Evolutionary conservation across 2,329 filamentous ascomycete species (phyloP).

Genomic region (Cladophialophora carrionii): DNA sequence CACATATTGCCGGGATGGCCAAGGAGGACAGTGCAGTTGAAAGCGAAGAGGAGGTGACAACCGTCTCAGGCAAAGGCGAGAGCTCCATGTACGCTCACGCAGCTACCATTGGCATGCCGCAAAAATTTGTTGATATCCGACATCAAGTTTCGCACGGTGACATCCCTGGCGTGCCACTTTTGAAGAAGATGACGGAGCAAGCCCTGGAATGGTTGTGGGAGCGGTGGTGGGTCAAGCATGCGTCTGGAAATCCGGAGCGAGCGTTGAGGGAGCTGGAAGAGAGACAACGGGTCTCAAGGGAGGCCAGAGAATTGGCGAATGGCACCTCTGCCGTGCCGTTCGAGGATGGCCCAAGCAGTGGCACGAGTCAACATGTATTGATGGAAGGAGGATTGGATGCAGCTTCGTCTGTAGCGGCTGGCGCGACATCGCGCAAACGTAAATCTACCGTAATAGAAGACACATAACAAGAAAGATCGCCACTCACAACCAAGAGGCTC

Average conservation of each 20-base stretch:
- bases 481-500: not conserved
- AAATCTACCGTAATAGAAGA: conserved; percentile 11
- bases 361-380: not conserved
- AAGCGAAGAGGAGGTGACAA: conserved; percentile 11
- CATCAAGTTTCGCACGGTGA: conserved; percentile 83
- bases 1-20: conserved; percentile 30
- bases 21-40: conserved; percentile 13
- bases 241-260: conserved; percentile 26
- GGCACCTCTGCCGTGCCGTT: not conserved
- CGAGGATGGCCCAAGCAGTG: not conserved
- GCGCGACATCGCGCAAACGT: not conserved
- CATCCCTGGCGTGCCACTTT: conserved; percentile 68
- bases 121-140: conserved; percentile 76
- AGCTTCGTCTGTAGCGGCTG: not conserved
- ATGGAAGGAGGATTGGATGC: not conserved
- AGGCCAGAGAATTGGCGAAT: conserved; percentile 14
- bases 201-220: conserved; percentile 78
- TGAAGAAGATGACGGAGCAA: conserved; percentile 66
- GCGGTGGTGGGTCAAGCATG: conserved; percentile 38
- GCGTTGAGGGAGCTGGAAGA: conserved; percentile 32
- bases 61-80: conserved; percentile 29
- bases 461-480: not conserved
- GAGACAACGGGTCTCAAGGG: conserved; percentile 15
- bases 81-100: conserved; percentile 39
- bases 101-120: conserved; percentile 41